Percentiles rank a stretch among this genome's conserved stretches.
phyloP scores from a whole-genome alignment of 2,329 filamentous ascomycete genomes.

The Epichloe scottii region DNA sequence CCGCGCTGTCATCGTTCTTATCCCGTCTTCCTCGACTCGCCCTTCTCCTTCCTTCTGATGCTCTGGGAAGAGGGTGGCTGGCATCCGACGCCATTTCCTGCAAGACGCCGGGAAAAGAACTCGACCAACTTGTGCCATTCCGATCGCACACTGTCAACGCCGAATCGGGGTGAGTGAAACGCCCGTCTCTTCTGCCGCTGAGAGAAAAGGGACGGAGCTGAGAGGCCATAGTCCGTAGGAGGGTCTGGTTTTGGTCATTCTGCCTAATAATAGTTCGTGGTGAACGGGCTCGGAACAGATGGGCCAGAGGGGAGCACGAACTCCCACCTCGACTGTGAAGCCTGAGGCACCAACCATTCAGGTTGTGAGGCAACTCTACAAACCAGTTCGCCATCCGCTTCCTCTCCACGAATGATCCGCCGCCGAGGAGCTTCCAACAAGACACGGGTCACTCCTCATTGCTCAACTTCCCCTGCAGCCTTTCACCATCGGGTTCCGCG shows the following conservation, averaged over 20 bases:
- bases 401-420: too few relatives aligned
- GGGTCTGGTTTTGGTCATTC: too few relatives aligned
- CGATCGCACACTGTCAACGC: neutral
- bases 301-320: neutral
- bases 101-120: neutral
- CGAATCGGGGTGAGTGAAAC: neutral
- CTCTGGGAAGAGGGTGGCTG: neutral
- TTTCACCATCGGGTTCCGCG: neutral
- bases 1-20: too few relatives aligned
- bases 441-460: too few relatives aligned
- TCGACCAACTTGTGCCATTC: neutral
- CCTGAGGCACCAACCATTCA: neutral
- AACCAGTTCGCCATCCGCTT: neutral
- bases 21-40: too few relatives aligned
- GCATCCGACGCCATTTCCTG: neutral
- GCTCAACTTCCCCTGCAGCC: neutral
- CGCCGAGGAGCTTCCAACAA: too few relatives aligned
- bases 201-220: neutral
- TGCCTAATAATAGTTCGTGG: too few relatives aligned
- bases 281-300: neutral
- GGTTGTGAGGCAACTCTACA: neutral
- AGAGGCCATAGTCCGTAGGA: neutral
- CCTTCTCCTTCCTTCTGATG: neutral
- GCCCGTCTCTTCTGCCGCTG: neutral
- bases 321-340: too few relatives aligned